A percentile compares a stretch with the other conserved stretches of the same genome.
Evolutionary conservation across 2,329 filamentous ascomycete species (phyloP).

Genomic region (Trichoderma koningiopsis): DNA sequence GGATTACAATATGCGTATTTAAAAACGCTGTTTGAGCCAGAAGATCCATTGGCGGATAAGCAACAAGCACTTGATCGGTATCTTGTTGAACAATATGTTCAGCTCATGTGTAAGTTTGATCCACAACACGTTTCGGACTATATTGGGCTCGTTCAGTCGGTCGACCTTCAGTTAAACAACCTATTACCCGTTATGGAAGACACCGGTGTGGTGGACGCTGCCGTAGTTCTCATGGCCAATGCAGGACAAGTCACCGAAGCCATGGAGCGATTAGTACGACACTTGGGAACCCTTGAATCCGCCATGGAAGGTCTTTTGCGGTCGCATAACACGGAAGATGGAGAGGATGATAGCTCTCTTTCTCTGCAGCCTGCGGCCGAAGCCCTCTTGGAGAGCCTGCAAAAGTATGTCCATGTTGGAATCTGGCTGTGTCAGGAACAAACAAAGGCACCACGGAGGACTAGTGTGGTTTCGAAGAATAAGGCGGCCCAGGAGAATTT

Average conservation of each 20-base stretch:
- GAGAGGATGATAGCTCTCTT: slow-evolving; percentile 54
- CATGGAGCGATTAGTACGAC: slow-evolving; percentile 81
- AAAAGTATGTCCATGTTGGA: slow-evolving; percentile 89
- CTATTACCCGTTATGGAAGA: slow-evolving; percentile 87
- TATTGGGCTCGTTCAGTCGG: slow-evolving; percentile 72
- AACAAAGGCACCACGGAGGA: slow-evolving; percentile 60
- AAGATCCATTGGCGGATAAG: slow-evolving; percentile 40
- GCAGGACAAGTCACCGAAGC: slow-evolving; percentile 82
- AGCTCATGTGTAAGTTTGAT: slow-evolving; percentile 87
- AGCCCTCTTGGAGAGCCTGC: slow-evolving; percentile 73
- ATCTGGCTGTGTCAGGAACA: slow-evolving; percentile 95
- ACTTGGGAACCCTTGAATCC: slow-evolving; percentile 77
- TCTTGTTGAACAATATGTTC: slow-evolving; percentile 82
- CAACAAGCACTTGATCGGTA: slow-evolving; percentile 49
- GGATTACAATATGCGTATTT: slow-evolving; percentile 77
- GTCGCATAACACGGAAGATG: slow-evolving; percentile 40
- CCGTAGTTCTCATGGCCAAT: slow-evolving; percentile 84
- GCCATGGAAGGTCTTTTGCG: slow-evolving; percentile 73
- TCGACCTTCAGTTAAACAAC: slow-evolving; percentile 76
- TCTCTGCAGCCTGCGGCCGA: slow-evolving; percentile 65
- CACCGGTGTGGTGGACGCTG: slow-evolving; percentile 87
- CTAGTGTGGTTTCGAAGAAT: slow-evolving; percentile 53
- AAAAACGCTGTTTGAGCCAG: slow-evolving; percentile 70
- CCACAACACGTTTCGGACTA: slow-evolving; percentile 83
- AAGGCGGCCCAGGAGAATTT: slow-evolving; percentile 50